A percentile compares a stretch with the other conserved stretches of the same genome.
These are phyloP conservation scores for Phellinidium pouzarii DNA, from an alignment of 1,284 basidiomycete genomes.

Conservation along the genomic window DNA sequence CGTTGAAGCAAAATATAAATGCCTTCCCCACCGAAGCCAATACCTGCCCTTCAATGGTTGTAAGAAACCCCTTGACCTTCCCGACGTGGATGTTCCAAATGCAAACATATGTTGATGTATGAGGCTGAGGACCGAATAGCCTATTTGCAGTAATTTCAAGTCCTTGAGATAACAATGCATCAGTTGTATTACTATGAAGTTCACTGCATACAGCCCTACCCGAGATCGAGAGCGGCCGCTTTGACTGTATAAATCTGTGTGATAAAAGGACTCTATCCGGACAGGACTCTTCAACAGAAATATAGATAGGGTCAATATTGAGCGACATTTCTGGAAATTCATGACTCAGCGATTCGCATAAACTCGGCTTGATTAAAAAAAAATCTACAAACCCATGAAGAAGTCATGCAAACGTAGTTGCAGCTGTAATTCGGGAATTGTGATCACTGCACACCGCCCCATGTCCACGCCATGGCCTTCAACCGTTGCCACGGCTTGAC, in stretches of 20 bases:
- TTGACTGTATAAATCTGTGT: constrained; percentile 20
- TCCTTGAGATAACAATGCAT: constrained; percentile 38
- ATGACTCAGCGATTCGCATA: neutral
- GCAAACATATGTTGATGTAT: constrained; percentile 81
- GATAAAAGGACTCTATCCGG: constrained; percentile 38
- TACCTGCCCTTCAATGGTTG: constrained; percentile 48
- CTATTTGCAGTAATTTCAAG: constrained; percentile 77
- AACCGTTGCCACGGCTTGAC: constrained; percentile 23
- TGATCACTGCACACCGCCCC: constrained; percentile 51
- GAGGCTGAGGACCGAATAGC: constrained; percentile 81
- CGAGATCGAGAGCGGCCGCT: constrained; percentile 17
- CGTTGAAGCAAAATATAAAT: constrained; percentile 66
- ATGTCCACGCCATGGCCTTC: constrained; percentile 30
- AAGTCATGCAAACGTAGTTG: constrained; percentile 76
- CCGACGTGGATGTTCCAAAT: constrained; percentile 82
- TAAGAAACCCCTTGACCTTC: constrained; percentile 49
- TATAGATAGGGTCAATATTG: constrained; percentile 57
- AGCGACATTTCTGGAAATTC: constrained; percentile 63
- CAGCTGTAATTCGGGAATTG: constrained; percentile 64
- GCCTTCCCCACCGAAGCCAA: constrained; percentile 49
- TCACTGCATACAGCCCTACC: neutral
- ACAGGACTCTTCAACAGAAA: constrained; percentile 44
- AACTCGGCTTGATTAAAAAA: neutral
- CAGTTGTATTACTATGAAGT: neutral
- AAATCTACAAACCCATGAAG: constrained; percentile 66